These are phyloP conservation scores for Phytophthora cactorum DNA, from an alignment of 352 stramenopile species.

Conservation along the genomic window DNA sequence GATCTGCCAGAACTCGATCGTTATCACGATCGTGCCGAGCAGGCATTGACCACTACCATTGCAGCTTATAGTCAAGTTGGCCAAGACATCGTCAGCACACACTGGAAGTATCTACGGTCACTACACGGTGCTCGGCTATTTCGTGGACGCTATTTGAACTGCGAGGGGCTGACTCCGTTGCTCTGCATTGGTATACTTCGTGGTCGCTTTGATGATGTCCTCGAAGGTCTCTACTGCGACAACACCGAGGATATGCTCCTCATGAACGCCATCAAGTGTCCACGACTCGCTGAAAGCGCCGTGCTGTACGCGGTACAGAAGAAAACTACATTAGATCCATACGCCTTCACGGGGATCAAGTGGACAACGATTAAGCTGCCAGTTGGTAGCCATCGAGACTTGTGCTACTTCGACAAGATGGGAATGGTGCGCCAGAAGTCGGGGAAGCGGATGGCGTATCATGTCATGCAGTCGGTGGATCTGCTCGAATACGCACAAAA, in stretches of 20 bases:
- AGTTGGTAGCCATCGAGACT: conserved; percentile 33
- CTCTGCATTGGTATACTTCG: conserved; percentile 35
- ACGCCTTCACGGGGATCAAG: conserved; percentile 47
- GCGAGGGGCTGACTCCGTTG: conserved; percentile 18
- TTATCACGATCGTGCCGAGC: conserved; percentile 35
- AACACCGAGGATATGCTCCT: conserved; percentile 41
- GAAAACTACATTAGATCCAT: conserved; percentile 23
- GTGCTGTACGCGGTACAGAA: conserved; percentile 34
- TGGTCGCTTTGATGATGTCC: conserved; percentile 42
- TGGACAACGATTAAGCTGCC: conserved; percentile 32
- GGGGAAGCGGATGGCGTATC: conserved; percentile 39
- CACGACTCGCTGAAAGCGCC: conserved; percentile 28
- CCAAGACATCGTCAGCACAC: conserved; percentile 27
- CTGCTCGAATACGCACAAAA: conserved; percentile 19
- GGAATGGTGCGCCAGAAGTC: conserved; percentile 31
- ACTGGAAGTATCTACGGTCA: conserved; percentile 40
- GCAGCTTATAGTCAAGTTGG: conserved; percentile 33
- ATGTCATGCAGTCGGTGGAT: conserved; percentile 42
- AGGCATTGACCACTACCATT: conserved; percentile 32
- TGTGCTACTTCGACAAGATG: conserved; percentile 46
- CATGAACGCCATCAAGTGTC: conserved; percentile 35
- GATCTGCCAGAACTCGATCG: conserved; percentile 23
- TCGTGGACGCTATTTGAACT: conserved; percentile 16
- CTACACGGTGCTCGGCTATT: conserved; percentile 30
- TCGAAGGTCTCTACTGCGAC: conserved; percentile 41